Evolutionary conservation across 371 early-diverging fungal species (phyloP).

Genomic region (Syncephalastrum contaminatum): DNA sequence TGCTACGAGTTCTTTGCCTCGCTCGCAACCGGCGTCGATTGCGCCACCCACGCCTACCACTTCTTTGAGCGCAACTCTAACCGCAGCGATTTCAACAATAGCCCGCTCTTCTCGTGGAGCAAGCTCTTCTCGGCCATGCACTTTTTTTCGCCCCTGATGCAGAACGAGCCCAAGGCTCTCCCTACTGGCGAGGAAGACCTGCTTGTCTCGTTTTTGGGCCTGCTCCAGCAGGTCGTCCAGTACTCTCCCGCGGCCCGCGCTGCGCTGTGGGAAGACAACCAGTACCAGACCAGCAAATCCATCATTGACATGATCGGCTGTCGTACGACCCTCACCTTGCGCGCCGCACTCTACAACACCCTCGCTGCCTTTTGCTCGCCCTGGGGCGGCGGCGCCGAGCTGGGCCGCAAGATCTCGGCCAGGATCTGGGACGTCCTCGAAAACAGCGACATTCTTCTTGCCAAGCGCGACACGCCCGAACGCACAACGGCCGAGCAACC

Average conservation of each 20-base stretch:
- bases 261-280: slow-evolving; percentile 26
- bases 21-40: slow-evolving; percentile 35
- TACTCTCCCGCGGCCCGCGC: slow-evolving; percentile 33
- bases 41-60: slow-evolving; percentile 29
- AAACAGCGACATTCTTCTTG: slow-evolving; percentile 26
- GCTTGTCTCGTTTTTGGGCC: slow-evolving; percentile 24
- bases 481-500: not conserved
- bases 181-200: slow-evolving; percentile 31
- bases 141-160: slow-evolving; percentile 25
- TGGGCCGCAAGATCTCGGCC: slow-evolving; percentile 26
- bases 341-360: slow-evolving; percentile 38
- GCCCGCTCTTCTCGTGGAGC: slow-evolving; percentile 42
- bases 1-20: slow-evolving; percentile 38
- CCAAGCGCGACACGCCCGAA: slow-evolving; percentile 21
- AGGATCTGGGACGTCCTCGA: slow-evolving; percentile 35
- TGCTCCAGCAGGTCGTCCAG: slow-evolving; percentile 39
- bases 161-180: slow-evolving; percentile 12
- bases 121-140: slow-evolving; percentile 36
- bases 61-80: slow-evolving; percentile 26
- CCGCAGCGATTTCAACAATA: slow-evolving; percentile 16
- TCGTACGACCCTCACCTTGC: slow-evolving; percentile 28
- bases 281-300: slow-evolving; percentile 9
- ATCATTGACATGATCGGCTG: slow-evolving; percentile 21
- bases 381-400: slow-evolving; percentile 36
- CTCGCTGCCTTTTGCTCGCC: slow-evolving; percentile 42